These are phyloP conservation scores for Crithidia sp. DNA, from an alignment of 208 protist species.

Conservation along the genomic window DNA sequence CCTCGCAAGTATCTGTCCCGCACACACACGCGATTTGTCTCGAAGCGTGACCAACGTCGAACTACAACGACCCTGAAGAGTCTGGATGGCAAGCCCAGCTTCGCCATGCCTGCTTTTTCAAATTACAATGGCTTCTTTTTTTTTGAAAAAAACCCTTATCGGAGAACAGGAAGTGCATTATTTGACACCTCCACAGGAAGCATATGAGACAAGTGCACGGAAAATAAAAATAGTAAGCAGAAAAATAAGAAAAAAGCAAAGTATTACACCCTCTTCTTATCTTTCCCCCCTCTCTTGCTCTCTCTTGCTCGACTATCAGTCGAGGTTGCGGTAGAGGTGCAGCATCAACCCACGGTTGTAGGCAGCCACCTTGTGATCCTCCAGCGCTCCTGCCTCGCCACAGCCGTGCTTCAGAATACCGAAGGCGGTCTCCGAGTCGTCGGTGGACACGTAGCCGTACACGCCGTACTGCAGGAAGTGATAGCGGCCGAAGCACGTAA, in stretches of 20 bases:
- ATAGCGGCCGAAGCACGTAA: conserved; percentile 75
- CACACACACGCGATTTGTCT: no score
- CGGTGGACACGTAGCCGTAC: conserved; percentile 61
- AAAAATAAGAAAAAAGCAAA: not conserved
- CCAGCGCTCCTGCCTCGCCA: conserved; percentile 27
- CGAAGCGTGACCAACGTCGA: no score
- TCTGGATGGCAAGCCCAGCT: no score
- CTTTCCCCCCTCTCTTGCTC: not conserved
- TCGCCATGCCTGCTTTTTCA: no score
- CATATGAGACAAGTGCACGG: not conserved
- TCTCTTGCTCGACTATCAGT: not conserved
- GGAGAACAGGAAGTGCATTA: no score
- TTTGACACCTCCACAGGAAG: no score
- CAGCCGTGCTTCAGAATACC: conserved; percentile 62
- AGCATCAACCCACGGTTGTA: conserved; percentile 76
- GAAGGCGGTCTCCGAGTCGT: conserved; percentile 68
- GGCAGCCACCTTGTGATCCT: conserved; percentile 61
- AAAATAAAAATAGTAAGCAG: not conserved
- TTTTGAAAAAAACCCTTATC: no score
- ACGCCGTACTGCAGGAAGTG: conserved; percentile 66
- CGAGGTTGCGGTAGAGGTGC: conserved; percentile 49
- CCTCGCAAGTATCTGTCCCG: no score
- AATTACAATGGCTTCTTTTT: no score
- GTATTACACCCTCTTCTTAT: not conserved
- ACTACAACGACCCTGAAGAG: no score